These are phyloP conservation scores for Trypanosoma caninum DNA, from an alignment of 208 protist species.

Conservation along the genomic window DNA sequence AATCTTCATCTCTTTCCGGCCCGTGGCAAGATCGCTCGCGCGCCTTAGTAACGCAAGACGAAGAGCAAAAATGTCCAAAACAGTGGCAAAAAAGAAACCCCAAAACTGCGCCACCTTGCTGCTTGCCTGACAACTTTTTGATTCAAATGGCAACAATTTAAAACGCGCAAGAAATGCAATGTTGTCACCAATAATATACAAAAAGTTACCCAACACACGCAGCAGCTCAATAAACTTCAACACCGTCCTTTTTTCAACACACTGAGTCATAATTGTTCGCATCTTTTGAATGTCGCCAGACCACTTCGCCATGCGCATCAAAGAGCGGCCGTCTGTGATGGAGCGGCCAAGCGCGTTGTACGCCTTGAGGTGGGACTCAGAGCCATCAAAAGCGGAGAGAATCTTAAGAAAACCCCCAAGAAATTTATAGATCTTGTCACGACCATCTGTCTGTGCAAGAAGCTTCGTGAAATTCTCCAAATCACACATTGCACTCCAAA, in stretches of 20 bases:
- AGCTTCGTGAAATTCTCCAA: slow-evolving; percentile 83
- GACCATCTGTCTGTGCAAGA: slow-evolving; percentile 85
- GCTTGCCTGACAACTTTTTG: slow-evolving; percentile 50
- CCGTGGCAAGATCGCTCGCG: slow-evolving; percentile 38
- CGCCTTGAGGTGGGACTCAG: slow-evolving; percentile 33
- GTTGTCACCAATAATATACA: slow-evolving; percentile 91
- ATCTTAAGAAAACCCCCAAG: slow-evolving; percentile 77
- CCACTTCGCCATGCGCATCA: slow-evolving; percentile 92
- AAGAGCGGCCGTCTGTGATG: slow-evolving; percentile 75
- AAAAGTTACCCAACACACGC: slow-evolving; percentile 79
- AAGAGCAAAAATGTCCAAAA: slow-evolving; percentile 80
- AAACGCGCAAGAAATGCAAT: slow-evolving; percentile 79
- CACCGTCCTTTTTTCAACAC: slow-evolving; percentile 37
- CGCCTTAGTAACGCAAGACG: slow-evolving; percentile 55
- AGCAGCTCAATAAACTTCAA: slow-evolving; percentile 80
- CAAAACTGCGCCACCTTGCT: slow-evolving; percentile 90
- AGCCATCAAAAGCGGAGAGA: slow-evolving; percentile 38
- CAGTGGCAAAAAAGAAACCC: slow-evolving; percentile 87
- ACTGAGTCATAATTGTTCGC: slow-evolving; percentile 37
- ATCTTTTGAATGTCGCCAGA: slow-evolving; percentile 84
- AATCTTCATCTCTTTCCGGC: slow-evolving; percentile 74
- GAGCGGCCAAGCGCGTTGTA: slow-evolving; percentile 63
- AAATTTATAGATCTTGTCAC: slow-evolving; percentile 93
- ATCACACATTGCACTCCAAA: slow-evolving; percentile 45
- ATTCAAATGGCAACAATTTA: slow-evolving; percentile 51